A percentile compares a stretch with the other conserved stretches of the same genome.
Conservation (phyloP, 78 protist species). For the Planoprotostelium fungivorum region DNA sequence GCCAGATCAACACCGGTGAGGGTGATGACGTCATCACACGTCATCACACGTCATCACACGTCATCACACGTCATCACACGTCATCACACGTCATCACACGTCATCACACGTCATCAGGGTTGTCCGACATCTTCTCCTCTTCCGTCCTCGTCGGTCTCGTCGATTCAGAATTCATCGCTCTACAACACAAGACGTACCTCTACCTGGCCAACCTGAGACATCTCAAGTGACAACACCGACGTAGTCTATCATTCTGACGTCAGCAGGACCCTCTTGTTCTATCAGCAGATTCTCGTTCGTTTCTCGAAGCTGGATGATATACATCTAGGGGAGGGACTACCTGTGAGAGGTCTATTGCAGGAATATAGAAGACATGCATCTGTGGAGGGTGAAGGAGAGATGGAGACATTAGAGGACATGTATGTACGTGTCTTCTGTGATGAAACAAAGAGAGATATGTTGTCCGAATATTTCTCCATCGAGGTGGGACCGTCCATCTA, state of each 20-base stretch:
- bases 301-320: neutral
- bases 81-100: too few species aligned
- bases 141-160: neutral
- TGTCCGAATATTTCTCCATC: neutral
- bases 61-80: too few species aligned
- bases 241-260: neutral
- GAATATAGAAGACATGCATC: neutral
- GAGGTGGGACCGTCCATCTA: neutral
- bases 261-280: neutral
- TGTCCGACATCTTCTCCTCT: neutral
- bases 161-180: neutral
- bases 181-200: neutral
- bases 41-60: too few species aligned
- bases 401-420: neutral
- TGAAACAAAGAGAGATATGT: neutral
- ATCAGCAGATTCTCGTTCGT: neutral
- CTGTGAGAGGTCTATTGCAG: neutral
- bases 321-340: neutral
- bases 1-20: too few species aligned
- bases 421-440: neutral
- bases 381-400: neutral
- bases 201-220: neutral
- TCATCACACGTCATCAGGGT: too few species aligned
- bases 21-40: too few species aligned
- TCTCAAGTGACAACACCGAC: neutral